Conservation (phyloP, 495 filamentous ascomycete species). For the Talaromyces liani region DNA sequence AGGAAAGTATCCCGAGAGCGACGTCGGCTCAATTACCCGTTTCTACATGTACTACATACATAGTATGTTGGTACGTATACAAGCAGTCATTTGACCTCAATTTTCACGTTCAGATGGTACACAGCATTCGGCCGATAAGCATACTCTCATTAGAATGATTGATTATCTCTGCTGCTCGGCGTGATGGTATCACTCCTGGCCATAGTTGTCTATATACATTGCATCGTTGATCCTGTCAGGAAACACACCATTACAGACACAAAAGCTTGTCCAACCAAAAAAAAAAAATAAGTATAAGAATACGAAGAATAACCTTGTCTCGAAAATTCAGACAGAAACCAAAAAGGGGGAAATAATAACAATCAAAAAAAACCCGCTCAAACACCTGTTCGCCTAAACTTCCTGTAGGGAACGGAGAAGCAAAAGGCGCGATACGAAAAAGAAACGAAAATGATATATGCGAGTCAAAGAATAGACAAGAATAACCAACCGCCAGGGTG, state of each 20-base stretch:
- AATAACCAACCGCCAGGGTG: conserved; percentile 2
- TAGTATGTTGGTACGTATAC: background rate
- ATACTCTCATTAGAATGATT: background rate
- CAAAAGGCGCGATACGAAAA: background rate
- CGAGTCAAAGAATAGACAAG: background rate
- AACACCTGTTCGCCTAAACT: background rate
- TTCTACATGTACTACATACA: background rate
- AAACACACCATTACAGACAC: background rate
- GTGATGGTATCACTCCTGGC: background rate
- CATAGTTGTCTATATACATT: background rate
- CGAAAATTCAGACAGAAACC: background rate
- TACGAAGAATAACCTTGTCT: background rate
- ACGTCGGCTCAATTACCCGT: background rate
- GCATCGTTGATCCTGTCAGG: background rate
- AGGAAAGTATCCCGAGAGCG: background rate
- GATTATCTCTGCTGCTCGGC: background rate
- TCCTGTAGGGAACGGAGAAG: background rate
- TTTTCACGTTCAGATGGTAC: background rate
- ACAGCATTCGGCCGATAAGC: background rate
- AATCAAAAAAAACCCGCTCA: background rate
- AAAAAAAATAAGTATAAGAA: background rate
- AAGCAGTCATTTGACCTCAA: background rate
- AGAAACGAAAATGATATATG: conserved; percentile 1
- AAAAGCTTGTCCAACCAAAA: background rate
- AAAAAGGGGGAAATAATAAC: background rate